These are phyloP conservation scores for Crithidia sp. DNA, from an alignment of 208 protist species.

Conservation along the genomic window DNA sequence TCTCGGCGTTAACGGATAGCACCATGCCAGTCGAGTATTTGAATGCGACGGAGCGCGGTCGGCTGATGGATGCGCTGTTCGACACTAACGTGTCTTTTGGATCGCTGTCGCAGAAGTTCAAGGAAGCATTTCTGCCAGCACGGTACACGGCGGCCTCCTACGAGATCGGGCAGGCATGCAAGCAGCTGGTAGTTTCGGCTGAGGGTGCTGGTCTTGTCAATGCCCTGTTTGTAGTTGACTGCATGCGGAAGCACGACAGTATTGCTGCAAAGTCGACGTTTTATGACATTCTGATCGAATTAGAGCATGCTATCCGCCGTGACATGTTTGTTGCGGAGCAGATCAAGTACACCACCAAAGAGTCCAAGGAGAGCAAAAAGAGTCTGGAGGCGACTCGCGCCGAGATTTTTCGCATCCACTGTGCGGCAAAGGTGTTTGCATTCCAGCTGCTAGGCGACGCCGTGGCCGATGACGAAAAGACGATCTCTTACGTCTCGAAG, in stretches of 20 bases:
- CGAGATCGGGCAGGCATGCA: conserved; percentile 42
- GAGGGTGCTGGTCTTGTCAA: conserved; percentile 58
- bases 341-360: conserved; percentile 77
- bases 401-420: conserved; percentile 72
- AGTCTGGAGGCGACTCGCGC: conserved; percentile 57
- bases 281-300: conserved; percentile 67
- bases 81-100: conserved; percentile 47
- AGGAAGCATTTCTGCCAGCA: conserved; percentile 45
- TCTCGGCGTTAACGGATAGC: neutral
- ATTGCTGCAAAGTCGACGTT: conserved; percentile 59
- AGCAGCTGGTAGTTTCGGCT: conserved; percentile 48
- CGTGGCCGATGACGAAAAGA: conserved; percentile 49
- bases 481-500: conserved; percentile 39
- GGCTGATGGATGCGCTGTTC: conserved; percentile 34
- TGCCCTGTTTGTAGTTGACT: conserved; percentile 59
- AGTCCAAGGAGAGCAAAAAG: conserved; percentile 72
- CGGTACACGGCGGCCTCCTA: conserved; percentile 43
- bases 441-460: conserved; percentile 63
- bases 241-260: conserved; percentile 61
- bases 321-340: conserved; percentile 73
- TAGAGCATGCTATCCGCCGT: conserved; percentile 65
- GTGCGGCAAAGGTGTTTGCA: conserved; percentile 65
- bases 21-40: conserved; percentile 33
- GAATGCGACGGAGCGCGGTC: conserved; percentile 24
- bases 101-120: conserved; percentile 58